phyloP scores from a whole-genome alignment of 2,329 filamentous ascomycete genomes.

The Orbilia blumenaviensis region DNA sequence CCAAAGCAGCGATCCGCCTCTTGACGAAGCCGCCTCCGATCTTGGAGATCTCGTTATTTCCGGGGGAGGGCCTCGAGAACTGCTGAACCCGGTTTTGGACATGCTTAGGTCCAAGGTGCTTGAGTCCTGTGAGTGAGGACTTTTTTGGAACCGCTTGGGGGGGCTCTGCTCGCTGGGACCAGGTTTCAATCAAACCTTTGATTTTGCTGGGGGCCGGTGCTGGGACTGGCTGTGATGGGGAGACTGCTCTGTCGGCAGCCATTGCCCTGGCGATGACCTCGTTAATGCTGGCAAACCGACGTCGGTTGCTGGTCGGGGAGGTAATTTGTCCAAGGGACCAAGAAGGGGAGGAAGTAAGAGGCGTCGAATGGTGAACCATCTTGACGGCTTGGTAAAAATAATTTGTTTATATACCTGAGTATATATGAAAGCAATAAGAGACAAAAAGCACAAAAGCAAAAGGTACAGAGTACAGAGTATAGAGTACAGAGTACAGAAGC shows the following conservation, averaged over 20 bases:
- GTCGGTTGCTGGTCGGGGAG: not conserved
- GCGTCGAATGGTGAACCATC: not conserved
- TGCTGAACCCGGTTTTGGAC: slow-evolving; percentile 6
- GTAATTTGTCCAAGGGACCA: not conserved
- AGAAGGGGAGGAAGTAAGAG: not conserved
- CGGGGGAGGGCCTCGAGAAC: not conserved
- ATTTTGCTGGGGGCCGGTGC: slow-evolving; percentile 16
- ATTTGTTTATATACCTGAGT: too few species aligned
- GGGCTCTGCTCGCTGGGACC: slow-evolving; percentile 13
- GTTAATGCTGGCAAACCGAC: not conserved
- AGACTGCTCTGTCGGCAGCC: not conserved
- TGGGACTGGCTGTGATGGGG: not conserved
- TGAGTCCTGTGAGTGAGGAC: not conserved
- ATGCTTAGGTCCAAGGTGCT: slow-evolving; percentile 6
- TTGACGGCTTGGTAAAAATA: not conserved
- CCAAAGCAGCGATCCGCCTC: slow-evolving; percentile 27
- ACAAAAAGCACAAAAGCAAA: not conserved
- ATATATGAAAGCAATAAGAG: not conserved
- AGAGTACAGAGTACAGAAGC: not conserved
- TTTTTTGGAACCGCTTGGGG: not conserved
- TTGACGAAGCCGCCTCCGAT: slow-evolving; percentile 17
- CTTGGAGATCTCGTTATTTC: not conserved
- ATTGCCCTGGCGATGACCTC: not conserved
- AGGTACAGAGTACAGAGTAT: not conserved
- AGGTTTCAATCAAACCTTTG: slow-evolving; percentile 25